Percentiles rank a stretch among this genome's conserved stretches.
Evolutionary conservation across 1,284 basidiomycete species (phyloP).

Genomic region (Inonotus obliquus): DNA sequence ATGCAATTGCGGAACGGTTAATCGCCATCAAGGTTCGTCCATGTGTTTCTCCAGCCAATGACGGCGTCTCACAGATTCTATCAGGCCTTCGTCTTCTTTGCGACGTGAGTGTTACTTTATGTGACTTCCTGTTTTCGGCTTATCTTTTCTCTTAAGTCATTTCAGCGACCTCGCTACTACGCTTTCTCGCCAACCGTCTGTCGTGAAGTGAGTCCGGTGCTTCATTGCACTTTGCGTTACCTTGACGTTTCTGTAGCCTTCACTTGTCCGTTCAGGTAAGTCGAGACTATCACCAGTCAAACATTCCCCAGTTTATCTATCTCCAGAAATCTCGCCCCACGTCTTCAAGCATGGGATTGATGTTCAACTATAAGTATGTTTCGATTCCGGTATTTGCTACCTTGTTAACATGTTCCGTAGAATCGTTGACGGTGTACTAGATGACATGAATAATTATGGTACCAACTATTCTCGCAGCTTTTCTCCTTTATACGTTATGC

Average conservation of each 20-base stretch:
- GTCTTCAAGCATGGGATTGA: conserved; percentile 55
- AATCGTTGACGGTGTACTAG: conserved; percentile 60
- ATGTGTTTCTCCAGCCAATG: neutral
- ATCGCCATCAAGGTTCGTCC: conserved; percentile 61
- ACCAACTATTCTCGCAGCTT: neutral
- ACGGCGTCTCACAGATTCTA: neutral
- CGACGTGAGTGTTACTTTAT: conserved; percentile 67
- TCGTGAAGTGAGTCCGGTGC: conserved; percentile 57
- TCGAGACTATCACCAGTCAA: neutral
- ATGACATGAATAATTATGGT: conserved; percentile 66
- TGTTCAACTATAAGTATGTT: conserved; percentile 75
- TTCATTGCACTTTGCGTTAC: conserved; percentile 23
- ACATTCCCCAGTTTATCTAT: neutral
- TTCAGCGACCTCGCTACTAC: conserved; percentile 67
- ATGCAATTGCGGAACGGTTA: conserved; percentile 88
- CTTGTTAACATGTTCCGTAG: conserved; percentile 31
- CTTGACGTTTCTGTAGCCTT: conserved; percentile 43
- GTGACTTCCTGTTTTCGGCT: neutral
- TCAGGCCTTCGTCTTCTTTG: conserved; percentile 84
- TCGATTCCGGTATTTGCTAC: neutral
- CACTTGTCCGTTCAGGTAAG: conserved; percentile 78
- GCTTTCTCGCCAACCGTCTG: conserved; percentile 64
- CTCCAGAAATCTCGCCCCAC: conserved; percentile 48
- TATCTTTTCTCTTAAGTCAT: conserved; percentile 44
- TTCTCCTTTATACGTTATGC: neutral